These are phyloP conservation scores for Pseudocercospora ulei DNA, from an alignment of 2,329 filamentous ascomycete species.

Conservation along the genomic window DNA sequence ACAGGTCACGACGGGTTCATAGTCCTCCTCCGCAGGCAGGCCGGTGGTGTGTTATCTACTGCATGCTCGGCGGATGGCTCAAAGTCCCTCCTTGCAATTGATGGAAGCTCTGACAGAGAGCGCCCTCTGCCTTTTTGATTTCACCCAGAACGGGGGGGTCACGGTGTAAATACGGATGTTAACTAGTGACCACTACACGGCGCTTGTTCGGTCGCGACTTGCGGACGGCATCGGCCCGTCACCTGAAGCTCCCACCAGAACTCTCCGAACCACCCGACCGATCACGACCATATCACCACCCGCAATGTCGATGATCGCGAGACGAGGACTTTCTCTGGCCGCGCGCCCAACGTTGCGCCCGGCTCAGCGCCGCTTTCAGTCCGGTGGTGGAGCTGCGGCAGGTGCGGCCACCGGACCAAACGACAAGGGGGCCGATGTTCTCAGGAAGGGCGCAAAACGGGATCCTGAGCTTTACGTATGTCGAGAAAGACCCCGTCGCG, in stretches of 20 bases:
- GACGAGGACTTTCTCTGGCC: slow-evolving; percentile 41
- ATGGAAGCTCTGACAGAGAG: not conserved
- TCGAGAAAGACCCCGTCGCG: not conserved
- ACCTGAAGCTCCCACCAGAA: slow-evolving; percentile 2
- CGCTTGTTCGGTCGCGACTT: no score
- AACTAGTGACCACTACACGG: no score
- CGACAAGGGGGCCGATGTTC: slow-evolving; percentile 37
- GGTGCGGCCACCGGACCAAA: slow-evolving; percentile 40
- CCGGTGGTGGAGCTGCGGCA: slow-evolving; percentile 36
- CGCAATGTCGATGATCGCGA: slow-evolving; percentile 42
- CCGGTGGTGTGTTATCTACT: slow-evolving; percentile 3
- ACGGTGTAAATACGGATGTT: no score
- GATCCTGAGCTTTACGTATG: slow-evolving; percentile 68
- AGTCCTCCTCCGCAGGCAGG: slow-evolving; percentile 1
- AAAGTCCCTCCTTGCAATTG: slow-evolving; percentile 1
- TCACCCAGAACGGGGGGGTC: no score
- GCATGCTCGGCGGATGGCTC: slow-evolving; percentile 2
- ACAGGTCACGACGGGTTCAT: slow-evolving; percentile 5
- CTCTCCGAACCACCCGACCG: slow-evolving; percentile 3
- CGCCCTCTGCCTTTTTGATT: not conserved
- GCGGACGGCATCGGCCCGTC: slow-evolving; percentile 8
- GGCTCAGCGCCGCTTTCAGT: slow-evolving; percentile 33
- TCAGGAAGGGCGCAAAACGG: slow-evolving; percentile 56
- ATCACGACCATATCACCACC: slow-evolving; percentile 11
- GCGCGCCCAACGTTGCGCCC: slow-evolving; percentile 34